These are phyloP conservation scores for Aspergillus ruber DNA, from an alignment of 2,329 filamentous ascomycete species.

Conservation along the genomic window DNA sequence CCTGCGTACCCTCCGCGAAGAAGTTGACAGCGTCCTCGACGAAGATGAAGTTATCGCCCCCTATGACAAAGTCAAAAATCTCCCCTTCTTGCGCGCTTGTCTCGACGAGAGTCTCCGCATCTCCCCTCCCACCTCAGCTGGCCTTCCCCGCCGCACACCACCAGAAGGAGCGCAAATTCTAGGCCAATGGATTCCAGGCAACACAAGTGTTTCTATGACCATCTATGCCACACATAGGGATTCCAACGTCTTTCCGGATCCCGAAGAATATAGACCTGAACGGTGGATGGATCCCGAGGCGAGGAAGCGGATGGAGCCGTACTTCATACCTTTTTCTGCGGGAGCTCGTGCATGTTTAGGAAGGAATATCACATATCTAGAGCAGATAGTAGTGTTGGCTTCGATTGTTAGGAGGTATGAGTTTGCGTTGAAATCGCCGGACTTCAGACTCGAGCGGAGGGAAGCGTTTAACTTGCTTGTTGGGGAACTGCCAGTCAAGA, in stretches of 20 bases:
- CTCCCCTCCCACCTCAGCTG: constrained; percentile 34
- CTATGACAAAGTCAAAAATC: constrained; percentile 43
- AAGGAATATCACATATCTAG: not conserved
- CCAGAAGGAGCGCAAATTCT: constrained; percentile 34
- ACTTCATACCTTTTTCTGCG: constrained; percentile 15
- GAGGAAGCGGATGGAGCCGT: constrained; percentile 27
- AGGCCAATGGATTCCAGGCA: constrained; percentile 28
- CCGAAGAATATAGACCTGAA: constrained; percentile 31
- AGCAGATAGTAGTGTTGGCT: not conserved
- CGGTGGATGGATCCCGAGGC: constrained; percentile 33
- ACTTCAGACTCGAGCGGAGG: not conserved
- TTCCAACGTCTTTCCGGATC: constrained; percentile 25
- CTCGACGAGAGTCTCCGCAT: constrained; percentile 46
- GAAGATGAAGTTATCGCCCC: constrained; percentile 38
- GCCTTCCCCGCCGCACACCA: constrained; percentile 39
- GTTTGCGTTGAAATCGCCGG: not conserved
- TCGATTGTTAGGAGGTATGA: not conserved
- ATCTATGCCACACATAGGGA: constrained; percentile 32
- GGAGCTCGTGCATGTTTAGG: not conserved
- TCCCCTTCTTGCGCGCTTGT: constrained; percentile 46
- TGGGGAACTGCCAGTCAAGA: constrained; percentile 1
- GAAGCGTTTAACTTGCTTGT: not conserved
- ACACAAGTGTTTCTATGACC: constrained; percentile 38
- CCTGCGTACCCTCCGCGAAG: constrained; percentile 34
- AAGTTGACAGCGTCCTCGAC: constrained; percentile 39